These are phyloP conservation scores for Pythium brachiatum DNA, from an alignment of 352 stramenopile species.

Conservation along the genomic window DNA sequence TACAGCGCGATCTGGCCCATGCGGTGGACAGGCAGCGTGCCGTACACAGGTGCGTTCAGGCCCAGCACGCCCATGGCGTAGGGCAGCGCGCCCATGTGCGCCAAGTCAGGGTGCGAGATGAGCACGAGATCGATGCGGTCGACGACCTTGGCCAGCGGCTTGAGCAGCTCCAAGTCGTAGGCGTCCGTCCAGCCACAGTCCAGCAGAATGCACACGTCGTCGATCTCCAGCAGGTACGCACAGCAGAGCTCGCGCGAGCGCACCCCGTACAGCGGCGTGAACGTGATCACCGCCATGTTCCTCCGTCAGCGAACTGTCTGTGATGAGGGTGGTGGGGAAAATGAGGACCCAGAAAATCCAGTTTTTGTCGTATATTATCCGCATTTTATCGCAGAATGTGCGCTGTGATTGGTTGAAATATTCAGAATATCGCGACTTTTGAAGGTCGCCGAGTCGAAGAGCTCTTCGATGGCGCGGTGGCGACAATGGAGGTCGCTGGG, in stretches of 20 bases:
- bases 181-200: conserved; percentile 91
- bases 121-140: conserved; percentile 88
- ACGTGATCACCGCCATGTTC: conserved; percentile 88
- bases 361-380: conserved; percentile 5
- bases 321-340: background rate
- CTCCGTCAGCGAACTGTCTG: background rate
- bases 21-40: conserved; percentile 93
- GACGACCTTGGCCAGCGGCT: conserved; percentile 79
- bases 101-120: conserved; percentile 87
- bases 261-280: conserved; percentile 89
- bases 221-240: conserved; percentile 88
- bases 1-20: conserved; percentile 97
- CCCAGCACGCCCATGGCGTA: conserved; percentile 87
- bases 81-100: conserved; percentile 88
- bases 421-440: conserved; percentile 30
- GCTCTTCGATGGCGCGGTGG: background rate
- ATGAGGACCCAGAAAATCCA: conserved; percentile 1
- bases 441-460: conserved; percentile 8
- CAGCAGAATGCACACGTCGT: conserved; percentile 90
- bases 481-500: background rate
- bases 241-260: conserved; percentile 77
- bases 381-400: conserved; percentile 3
- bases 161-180: conserved; percentile 83
- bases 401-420: conserved; percentile 19
- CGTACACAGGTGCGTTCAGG: conserved; percentile 88